Evolutionary conservation across 2,329 filamentous ascomycete genomes (phyloP).

Genomic region (Endoconidiophora laricicola): DNA sequence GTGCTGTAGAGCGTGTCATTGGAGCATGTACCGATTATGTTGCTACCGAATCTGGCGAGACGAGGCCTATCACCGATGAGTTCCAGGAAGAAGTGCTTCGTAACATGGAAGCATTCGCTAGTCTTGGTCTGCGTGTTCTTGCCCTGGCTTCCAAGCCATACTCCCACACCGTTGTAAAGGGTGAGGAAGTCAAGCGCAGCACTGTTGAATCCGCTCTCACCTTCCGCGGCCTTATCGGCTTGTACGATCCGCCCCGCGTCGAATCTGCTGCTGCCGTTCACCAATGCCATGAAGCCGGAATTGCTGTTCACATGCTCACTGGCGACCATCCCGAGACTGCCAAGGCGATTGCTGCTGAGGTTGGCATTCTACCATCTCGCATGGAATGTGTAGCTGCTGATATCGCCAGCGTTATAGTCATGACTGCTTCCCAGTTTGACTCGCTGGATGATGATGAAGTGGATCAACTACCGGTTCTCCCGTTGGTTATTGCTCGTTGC

Average conservation of each 20-base stretch:
- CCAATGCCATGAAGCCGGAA: conserved; percentile 43
- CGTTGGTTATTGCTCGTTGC: conserved; percentile 52
- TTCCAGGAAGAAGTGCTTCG: conserved; percentile 38
- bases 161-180: conserved; percentile 22
- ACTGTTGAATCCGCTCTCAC: conserved; percentile 41
- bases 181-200: conserved; percentile 31
- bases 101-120: conserved; percentile 48
- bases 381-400: conserved; percentile 34
- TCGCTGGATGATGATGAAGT: conserved; percentile 45
- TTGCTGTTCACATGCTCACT: conserved; percentile 52
- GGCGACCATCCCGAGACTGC: conserved; percentile 50
- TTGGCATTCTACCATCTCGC: conserved; percentile 39
- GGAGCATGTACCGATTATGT: conserved; percentile 38
- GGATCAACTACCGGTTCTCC: conserved; percentile 45
- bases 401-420: conserved; percentile 41
- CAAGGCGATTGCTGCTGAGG: conserved; percentile 42
- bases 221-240: conserved; percentile 50
- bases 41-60: conserved; percentile 16
- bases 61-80: conserved; percentile 30
- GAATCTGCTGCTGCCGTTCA: conserved; percentile 46
- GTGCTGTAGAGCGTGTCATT: conserved; percentile 51
- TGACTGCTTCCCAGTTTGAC: conserved; percentile 49
- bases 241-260: conserved; percentile 54
- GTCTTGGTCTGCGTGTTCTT: conserved; percentile 49
- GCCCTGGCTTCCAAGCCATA: conserved; percentile 39